Percentiles rank a stretch among this genome's conserved stretches.
Conservation (phyloP, 2,329 filamentous ascomycete species). For the Dendrostoma leiphaemia region DNA sequence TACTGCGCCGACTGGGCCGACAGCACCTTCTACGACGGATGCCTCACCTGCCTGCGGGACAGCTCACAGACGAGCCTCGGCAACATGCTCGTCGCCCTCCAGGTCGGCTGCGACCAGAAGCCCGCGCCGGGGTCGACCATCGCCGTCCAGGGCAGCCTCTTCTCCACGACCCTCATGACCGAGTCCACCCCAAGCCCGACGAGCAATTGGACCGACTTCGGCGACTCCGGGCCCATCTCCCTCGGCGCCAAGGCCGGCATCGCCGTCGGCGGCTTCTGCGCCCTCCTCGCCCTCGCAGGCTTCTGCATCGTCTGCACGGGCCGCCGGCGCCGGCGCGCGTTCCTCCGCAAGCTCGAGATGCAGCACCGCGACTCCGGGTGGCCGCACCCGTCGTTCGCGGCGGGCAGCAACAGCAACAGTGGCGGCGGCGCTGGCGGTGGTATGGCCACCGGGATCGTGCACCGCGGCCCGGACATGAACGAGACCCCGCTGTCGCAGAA, state of each 20-base stretch:
- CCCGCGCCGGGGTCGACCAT: slow-evolving; percentile 46
- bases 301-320: slow-evolving; percentile 56
- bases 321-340: slow-evolving; percentile 52
- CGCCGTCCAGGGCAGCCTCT: slow-evolving; percentile 51
- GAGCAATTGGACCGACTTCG: slow-evolving; percentile 35
- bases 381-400: slow-evolving; percentile 40
- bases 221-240: slow-evolving; percentile 45
- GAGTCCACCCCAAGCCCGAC: slow-evolving; percentile 48
- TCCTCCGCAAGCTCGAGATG: slow-evolving; percentile 45
- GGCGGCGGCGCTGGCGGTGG: too few species aligned
- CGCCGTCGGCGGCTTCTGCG: slow-evolving; percentile 47
- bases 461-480: slow-evolving; percentile 37
- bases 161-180: slow-evolving; percentile 46
- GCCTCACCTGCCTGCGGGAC: slow-evolving; percentile 48
- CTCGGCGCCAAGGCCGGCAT: slow-evolving; percentile 59
- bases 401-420: too few species aligned
- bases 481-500: slow-evolving; percentile 55
- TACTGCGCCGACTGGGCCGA: slow-evolving; percentile 53
- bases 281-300: slow-evolving; percentile 47
- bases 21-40: slow-evolving; percentile 48
- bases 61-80: slow-evolving; percentile 37
- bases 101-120: slow-evolving; percentile 55
- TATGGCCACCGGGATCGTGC: slow-evolving; percentile 21
- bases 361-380: slow-evolving; percentile 38
- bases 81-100: slow-evolving; percentile 54